Evolutionary conservation across 495 filamentous ascomycete species (phyloP), one percentile per base, ranked within the genome.

Genomic region (Hypomontagnella monticulosa): DNA sequence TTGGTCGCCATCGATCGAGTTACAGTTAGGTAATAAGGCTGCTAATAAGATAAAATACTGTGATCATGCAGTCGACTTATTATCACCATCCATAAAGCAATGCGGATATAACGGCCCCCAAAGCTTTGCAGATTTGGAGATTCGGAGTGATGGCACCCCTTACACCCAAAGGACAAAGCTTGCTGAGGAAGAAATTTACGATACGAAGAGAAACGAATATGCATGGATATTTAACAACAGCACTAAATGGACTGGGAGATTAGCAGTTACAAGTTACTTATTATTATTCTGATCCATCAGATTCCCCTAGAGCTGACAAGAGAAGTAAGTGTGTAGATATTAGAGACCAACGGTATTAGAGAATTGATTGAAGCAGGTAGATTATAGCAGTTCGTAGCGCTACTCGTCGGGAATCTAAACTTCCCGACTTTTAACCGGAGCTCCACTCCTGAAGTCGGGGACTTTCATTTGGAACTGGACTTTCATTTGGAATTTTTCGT

Each of bases 11-110:
- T 55, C 55, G 34, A 54, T 55, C 47, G 41, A 57, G 27, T 38
- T 23, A 12, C 23, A 14, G 33, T 44, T 50, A 42, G 7, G 4
- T 43, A 50, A 34, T 12, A 36, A 10, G 38, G 32, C 38, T 11
- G 38, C 0, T 51, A 36, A 55, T 33, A 36, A 56, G 36, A 51
- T 56, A 37, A 63, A 56, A 34, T 43, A 12, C 14, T 54, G 48
- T 55, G 41, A 60, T 66, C 36, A 66, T 59, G 62, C 47, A 51
- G n/a, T 61, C 34, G 20, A 59, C 53, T 54, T 20, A 47, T 36
- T 12, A n/a, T n/a, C n/a, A n/a, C n/a, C n/a, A n/a, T n/a, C n/a
- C n/a, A 6, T 27, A 27, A 27, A 27, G 23, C 23, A 27, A 27
- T 20, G 34, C 19, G 55, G 19, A 27, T 14, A 10, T 47, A 15